Base-by-base conservation (phyloP, 2,329 filamentous ascomycete species). In the Arthrobotrys iridis region DNA sequence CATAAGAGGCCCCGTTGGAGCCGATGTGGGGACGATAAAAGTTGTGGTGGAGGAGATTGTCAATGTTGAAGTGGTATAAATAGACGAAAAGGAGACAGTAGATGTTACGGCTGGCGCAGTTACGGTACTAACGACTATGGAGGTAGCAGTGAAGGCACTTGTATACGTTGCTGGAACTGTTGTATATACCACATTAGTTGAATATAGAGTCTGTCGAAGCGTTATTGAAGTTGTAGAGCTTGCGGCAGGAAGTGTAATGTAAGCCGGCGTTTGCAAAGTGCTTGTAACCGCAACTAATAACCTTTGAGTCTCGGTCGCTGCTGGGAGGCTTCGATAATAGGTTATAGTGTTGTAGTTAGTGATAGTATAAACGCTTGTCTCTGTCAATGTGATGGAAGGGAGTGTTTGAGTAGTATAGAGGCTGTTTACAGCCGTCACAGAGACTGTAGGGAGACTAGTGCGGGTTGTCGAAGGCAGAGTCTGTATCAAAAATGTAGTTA, bases 351-450 rank as follows among this genome's bases (percentile, higher is more conserved):
- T 57, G 15, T 57, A 57, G 15, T 4, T 37, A 3, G 50, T 37
- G 11, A 35, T 22, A 5, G 50, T 57, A n/a, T 4, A 33, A 11
- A 57, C 20, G 20, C 26, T 57, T 4, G 24, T 33, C 20, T 57
- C 7, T 37, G 50, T 57, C 26, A 57, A 37, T 18, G 50, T 57
- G 35, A 57, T 57, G n/a, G 50, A 57, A 15, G 50, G 24, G 4
- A 37, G n/a, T 4, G 50, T 57, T 18, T 37, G 28, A 4, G 50
- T 57, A 10, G 28, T n/a, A n/a, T 7, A 57, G 11, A 33, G 50
- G 8, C 8, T 57, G 24, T 4, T 24, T 10, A 18, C 26, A n/a
- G 28, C 35, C 4, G 10, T 35, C 4, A n/a, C 6, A 37, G 50
- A 37, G 8, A 33, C 26, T 3, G 28, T 33, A 11, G 50, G 8